phyloP scores from a whole-genome alignment of 2,329 filamentous ascomycete genomes.

The Cercospora canescens region DNA sequence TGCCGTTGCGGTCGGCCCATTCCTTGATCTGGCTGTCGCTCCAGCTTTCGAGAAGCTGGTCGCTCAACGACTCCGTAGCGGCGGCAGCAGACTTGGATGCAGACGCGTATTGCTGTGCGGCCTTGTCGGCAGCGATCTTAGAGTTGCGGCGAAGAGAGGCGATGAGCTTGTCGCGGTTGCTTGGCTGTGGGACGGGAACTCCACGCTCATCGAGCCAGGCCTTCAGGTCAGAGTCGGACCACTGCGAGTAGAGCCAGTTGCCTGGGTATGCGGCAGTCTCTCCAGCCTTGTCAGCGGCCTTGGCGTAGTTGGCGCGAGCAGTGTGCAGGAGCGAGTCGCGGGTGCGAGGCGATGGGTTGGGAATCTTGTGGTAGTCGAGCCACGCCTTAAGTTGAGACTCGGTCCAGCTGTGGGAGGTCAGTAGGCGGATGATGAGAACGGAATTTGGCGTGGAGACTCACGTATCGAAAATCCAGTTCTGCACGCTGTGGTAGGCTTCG shows the following conservation, averaged over 20 bases:
- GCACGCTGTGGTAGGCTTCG: constrained; percentile 69
- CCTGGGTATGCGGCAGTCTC: constrained; percentile 86
- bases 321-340: constrained; percentile 79
- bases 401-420: constrained; percentile 67
- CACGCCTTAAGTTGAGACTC: constrained; percentile 94
- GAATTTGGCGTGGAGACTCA: constrained; percentile 39
- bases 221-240: constrained; percentile 93
- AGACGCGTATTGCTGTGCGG: constrained; percentile 62
- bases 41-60: constrained; percentile 87
- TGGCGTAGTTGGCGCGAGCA: constrained; percentile 78
- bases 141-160: constrained; percentile 89
- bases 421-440: constrained; percentile 17
- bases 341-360: constrained; percentile 81
- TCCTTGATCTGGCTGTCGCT: constrained; percentile 86
- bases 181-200: constrained; percentile 80
- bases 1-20: constrained; percentile 86
- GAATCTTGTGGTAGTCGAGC: constrained; percentile 83
- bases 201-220: constrained; percentile 89
- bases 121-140: constrained; percentile 48
- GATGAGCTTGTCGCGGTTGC: constrained; percentile 81
- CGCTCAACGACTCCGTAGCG: constrained; percentile 73
- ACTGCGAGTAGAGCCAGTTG: constrained; percentile 88
- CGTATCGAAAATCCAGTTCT: constrained; percentile 90
- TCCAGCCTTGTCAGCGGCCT: constrained; percentile 70
- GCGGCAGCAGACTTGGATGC: constrained; percentile 57